phyloP scores from a whole-genome alignment of 495 filamentous ascomycete genomes.

The Hypoxylon perforatum region DNA sequence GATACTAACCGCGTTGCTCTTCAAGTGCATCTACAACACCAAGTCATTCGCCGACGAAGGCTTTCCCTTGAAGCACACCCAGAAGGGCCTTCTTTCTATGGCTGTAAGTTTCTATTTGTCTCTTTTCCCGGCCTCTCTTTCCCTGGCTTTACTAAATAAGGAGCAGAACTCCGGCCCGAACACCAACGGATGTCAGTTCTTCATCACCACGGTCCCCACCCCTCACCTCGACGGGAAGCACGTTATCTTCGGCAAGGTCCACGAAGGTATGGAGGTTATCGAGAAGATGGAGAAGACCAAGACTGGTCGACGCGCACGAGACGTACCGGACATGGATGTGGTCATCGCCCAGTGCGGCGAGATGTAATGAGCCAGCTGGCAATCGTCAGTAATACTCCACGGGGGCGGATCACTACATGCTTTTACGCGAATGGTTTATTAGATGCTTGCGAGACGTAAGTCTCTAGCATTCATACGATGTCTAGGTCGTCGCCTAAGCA shows the following conservation, averaged over 20 bases:
- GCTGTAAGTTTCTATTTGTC: conserved; percentile 70
- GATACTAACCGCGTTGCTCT: conserved; percentile 7
- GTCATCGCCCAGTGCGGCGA: conserved; percentile 88
- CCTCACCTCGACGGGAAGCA: conserved; percentile 95
- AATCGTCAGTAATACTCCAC: background rate
- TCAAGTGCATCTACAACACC: conserved; percentile 79
- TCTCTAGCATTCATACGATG: too few species aligned
- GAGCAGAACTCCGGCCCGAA: conserved; percentile 88
- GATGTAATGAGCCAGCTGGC: conserved; percentile 66
- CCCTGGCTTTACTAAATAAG: conserved; percentile 8
- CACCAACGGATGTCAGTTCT: conserved; percentile 97
- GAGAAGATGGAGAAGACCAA: conserved; percentile 90
- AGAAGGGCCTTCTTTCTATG: conserved; percentile 87
- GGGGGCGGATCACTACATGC: background rate
- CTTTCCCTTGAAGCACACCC: conserved; percentile 81
- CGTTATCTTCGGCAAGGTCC: conserved; percentile 92
- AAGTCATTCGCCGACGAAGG: conserved; percentile 92
- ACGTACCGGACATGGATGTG: conserved; percentile 87
- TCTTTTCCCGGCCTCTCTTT: background rate
- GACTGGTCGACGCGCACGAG: conserved; percentile 74
- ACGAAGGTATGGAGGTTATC: conserved; percentile 91
- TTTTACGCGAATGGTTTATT: background rate
- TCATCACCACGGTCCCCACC: conserved; percentile 88
- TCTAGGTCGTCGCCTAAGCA: too few species aligned
- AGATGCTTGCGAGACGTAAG: too few species aligned